These are phyloP conservation scores for Dioscorea cayenensis DNA, from an alignment of 116 monocot genomes.

Conservation along the genomic window DNA sequence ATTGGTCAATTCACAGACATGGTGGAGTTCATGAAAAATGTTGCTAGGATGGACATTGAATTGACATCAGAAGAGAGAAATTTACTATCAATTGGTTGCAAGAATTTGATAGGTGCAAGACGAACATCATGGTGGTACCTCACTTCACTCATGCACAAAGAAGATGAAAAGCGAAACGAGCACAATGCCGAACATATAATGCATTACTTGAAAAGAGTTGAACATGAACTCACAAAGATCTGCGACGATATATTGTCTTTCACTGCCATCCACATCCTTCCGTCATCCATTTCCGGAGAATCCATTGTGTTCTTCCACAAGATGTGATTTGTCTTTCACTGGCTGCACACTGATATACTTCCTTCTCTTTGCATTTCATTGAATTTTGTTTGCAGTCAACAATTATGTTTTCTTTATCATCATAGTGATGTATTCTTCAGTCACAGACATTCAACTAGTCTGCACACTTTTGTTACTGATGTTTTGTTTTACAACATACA, in stretches of 20 bases:
- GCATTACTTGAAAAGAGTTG: conserved; percentile 30
- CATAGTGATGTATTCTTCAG: too few species aligned
- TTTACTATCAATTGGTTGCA: conserved; percentile 56
- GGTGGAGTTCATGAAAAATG: conserved; percentile 64
- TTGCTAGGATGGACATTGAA: conserved; percentile 58
- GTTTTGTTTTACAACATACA: conserved; percentile 1
- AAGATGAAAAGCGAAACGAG: conserved; percentile 13
- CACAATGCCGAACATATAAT: conserved; percentile 12
- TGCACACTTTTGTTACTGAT: neutral
- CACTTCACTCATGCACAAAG: conserved; percentile 28
- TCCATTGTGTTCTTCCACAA: conserved; percentile 58
- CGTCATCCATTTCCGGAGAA: conserved; percentile 33
- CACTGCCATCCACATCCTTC: conserved; percentile 52
- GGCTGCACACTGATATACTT: neutral
- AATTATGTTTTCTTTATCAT: neutral
- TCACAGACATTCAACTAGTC: too few species aligned
- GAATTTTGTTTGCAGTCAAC: neutral
- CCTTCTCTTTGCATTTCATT: neutral
- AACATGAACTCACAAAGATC: conserved; percentile 36
- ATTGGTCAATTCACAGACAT: conserved; percentile 31
- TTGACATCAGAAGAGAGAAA: conserved; percentile 64
- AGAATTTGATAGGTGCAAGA: conserved; percentile 53
- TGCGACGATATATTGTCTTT: conserved; percentile 47
- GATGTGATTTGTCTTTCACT: conserved; percentile 32
- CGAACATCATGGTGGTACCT: conserved; percentile 58